Evolutionary conservation across 345 rosid genomes (phyloP).

Genomic region (Eucalyptus melliodora): DNA sequence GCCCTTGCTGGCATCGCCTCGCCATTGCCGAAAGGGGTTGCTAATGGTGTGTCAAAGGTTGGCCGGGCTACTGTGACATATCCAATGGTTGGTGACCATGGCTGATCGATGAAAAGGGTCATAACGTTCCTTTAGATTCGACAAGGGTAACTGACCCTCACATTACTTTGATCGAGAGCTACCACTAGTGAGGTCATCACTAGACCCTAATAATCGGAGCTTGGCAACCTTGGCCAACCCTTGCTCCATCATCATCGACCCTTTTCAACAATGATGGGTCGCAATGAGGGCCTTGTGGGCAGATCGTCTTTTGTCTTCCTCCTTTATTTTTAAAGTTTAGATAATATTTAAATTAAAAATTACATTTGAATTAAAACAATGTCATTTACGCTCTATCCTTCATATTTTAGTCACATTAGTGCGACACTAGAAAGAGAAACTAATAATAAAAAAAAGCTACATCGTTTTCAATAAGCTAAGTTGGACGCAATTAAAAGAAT

Average conservation of each 20-base stretch:
- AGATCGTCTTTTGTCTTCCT: no score
- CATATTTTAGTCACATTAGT: not conserved
- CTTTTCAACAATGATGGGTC: not conserved
- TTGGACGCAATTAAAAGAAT: fast-evolving
- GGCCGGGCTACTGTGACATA: fast-evolving
- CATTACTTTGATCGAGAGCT: not conserved
- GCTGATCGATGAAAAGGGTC: fast-evolving
- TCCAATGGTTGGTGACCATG: fast-evolving
- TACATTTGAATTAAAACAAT: fast-evolving
- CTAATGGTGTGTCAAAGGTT: not conserved
- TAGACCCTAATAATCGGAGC: fast-evolving
- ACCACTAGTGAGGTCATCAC: not conserved
- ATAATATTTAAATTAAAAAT: no score
- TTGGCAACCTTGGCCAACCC: not conserved
- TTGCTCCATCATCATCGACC: not conserved
- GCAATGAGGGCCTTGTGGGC: fast-evolving
- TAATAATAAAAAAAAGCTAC: not conserved
- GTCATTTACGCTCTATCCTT: fast-evolving
- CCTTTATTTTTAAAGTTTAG: not conserved
- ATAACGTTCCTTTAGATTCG: fast-evolving
- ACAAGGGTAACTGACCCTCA: fast-evolving
- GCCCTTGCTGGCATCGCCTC: fast-evolving
- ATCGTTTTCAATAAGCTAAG: fast-evolving
- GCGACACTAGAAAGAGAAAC: fast-evolving
- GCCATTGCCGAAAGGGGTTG: not conserved